Evolutionary conservation across 2,329 filamentous ascomycete genomes (phyloP).

Genomic region (Aspergillus sp.): DNA sequence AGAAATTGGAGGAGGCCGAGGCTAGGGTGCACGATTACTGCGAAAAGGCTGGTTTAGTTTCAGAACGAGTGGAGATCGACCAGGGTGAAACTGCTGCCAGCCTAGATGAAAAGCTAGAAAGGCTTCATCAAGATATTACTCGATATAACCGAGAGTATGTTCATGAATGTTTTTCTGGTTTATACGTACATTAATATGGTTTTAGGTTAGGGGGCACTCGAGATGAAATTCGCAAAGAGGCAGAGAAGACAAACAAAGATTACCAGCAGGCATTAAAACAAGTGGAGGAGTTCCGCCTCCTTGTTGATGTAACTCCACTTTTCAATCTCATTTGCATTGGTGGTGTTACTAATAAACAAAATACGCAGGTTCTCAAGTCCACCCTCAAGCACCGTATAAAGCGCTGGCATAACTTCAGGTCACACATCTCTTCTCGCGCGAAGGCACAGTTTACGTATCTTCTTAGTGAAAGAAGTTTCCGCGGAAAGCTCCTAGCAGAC

Average conservation of each 20-base stretch:
- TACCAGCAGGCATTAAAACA: conserved; percentile 40
- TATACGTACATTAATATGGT: conserved; percentile 24
- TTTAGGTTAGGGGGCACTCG: conserved; percentile 61
- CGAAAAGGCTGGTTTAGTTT: conserved; percentile 55
- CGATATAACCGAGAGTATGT: conserved; percentile 53
- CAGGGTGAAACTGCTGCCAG: conserved; percentile 63
- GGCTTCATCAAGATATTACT: conserved; percentile 59
- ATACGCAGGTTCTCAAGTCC: conserved; percentile 50
- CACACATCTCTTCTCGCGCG: conserved; percentile 80
- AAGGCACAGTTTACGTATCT: conserved; percentile 85
- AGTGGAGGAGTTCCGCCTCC: conserved; percentile 36
- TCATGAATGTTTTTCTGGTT: not conserved
- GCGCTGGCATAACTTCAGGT: conserved; percentile 80
- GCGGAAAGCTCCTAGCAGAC: conserved; percentile 76
- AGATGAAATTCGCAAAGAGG: conserved; percentile 60
- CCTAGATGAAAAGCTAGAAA: conserved; percentile 48
- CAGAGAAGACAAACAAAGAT: conserved; percentile 35
- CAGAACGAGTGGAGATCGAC: conserved; percentile 61
- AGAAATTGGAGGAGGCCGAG: conserved; percentile 50
- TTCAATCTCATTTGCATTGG: not conserved
- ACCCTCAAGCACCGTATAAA: conserved; percentile 68
- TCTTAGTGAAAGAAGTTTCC: conserved; percentile 84
- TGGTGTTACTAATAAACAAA: not conserved
- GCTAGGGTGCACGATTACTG: conserved; percentile 55
- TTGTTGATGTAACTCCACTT: conserved; percentile 38